Conservation (phyloP, 805 yeast genomes). For the Metschnikowia bowlesiae region DNA sequence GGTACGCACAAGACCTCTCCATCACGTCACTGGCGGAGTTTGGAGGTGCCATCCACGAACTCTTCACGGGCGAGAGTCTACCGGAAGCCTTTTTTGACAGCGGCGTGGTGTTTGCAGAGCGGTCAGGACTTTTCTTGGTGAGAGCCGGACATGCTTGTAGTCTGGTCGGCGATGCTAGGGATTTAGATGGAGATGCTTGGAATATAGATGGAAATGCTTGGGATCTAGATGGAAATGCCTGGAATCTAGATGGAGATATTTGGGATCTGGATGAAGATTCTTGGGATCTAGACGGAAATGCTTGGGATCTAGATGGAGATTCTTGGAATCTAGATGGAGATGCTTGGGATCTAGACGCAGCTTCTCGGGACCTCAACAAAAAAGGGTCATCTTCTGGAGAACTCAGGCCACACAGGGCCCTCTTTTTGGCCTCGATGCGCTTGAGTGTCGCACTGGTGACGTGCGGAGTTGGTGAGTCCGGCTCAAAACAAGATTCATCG, state of each 20-base stretch:
- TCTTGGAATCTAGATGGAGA: not conserved
- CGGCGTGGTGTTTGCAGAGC: not conserved
- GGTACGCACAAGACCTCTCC: slow-evolving; percentile 13
- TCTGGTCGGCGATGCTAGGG: not conserved
- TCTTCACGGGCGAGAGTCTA: not conserved
- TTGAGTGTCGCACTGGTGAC: slow-evolving; percentile 31
- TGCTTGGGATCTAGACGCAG: not conserved
- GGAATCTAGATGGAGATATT: not conserved
- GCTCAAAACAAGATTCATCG: not conserved
- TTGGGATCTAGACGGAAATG: not conserved
- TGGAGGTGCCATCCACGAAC: not conserved
- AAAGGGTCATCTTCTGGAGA: not conserved
- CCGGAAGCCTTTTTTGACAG: not conserved
- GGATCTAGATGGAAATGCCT: not conserved
- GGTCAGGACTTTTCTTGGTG: slow-evolving; percentile 2
- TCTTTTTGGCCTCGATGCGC: slow-evolving; percentile 28
- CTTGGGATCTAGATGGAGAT: not conserved
- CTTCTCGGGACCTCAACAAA: no score
- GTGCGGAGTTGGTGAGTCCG: slow-evolving; percentile 20
- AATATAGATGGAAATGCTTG: not conserved
- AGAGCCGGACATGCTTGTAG: not conserved
- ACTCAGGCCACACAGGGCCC: slow-evolving; percentile 1
- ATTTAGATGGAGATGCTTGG: not conserved
- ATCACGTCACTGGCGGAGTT: slow-evolving; percentile 7
- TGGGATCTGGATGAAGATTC: slow-evolving; percentile 1